Conservation (phyloP, 2,329 filamentous ascomycete species). For the Venturia effusa region DNA sequence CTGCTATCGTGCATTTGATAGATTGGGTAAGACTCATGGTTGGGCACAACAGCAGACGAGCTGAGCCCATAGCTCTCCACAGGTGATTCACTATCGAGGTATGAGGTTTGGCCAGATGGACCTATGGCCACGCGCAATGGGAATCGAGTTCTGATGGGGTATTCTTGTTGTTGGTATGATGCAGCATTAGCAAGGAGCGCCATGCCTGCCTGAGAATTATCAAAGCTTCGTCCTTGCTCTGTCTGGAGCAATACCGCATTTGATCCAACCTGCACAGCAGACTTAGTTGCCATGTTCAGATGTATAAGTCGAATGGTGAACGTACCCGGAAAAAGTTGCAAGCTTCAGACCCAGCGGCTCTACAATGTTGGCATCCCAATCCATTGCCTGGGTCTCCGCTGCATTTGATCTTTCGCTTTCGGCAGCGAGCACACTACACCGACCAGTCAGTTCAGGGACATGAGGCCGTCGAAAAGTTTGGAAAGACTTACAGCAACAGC, state of each 20-base stretch:
- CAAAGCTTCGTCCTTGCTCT: background rate
- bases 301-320: background rate
- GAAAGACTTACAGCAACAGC: constrained; percentile 1
- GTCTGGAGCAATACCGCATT: background rate
- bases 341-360: constrained; percentile 43
- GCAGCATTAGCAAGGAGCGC: background rate
- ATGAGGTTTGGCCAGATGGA: background rate
- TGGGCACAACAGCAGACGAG: background rate
- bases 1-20: background rate
- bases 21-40: background rate
- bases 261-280: background rate
- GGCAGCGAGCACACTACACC: constrained; percentile 61
- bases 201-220: background rate
- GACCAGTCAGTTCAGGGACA: background rate
- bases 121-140: background rate
- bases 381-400: constrained; percentile 63
- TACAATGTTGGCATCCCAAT: constrained; percentile 61
- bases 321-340: constrained; percentile 11
- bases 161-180: constrained; percentile 3
- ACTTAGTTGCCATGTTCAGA: background rate
- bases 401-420: constrained; percentile 76
- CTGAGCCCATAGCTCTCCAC: background rate
- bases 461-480: background rate
- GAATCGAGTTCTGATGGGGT: background rate
- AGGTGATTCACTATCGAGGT: background rate